Conservation (phyloP, 2,329 filamentous ascomycete species). For the Curvularia lunata region DNA sequence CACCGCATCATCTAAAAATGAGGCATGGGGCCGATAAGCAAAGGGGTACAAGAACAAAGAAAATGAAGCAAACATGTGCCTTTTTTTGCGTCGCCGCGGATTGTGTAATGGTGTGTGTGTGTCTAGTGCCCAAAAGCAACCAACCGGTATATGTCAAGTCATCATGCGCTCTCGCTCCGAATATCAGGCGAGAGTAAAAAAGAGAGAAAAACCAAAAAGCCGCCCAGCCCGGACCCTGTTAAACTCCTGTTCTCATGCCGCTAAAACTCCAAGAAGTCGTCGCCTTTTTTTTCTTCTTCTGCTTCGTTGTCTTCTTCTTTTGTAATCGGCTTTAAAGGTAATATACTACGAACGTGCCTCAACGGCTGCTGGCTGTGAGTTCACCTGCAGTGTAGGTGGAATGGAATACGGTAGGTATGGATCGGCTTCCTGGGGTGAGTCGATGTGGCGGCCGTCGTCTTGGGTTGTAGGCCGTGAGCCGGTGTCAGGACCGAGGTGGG, state of each 20-base stretch:
- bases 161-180: slow-evolving; percentile 9
- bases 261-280: slow-evolving; percentile 7
- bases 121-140: background rate
- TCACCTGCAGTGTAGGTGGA: slow-evolving; percentile 42
- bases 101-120: slow-evolving; percentile 8
- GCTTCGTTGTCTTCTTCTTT: background rate
- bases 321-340: background rate
- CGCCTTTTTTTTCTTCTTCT: background rate
- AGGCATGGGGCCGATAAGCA: background rate
- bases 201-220: background rate
- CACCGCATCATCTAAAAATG: background rate
- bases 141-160: background rate
- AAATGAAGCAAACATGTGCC: slow-evolving; percentile 17
- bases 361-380: slow-evolving; percentile 34
- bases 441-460: slow-evolving; percentile 27
- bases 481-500: slow-evolving; percentile 63
- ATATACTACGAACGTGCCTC: slow-evolving; percentile 23
- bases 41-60: background rate
- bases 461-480: slow-evolving; percentile 38
- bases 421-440: slow-evolving; percentile 22
- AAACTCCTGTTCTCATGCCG: slow-evolving; percentile 17
- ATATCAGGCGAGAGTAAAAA: background rate
- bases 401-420: slow-evolving; percentile 32
- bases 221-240: background rate
- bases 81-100: slow-evolving; percentile 17